These are phyloP conservation scores for Zygotorulaspora sp. DNA, from an alignment of 805 yeast species.

Conservation along the genomic window DNA sequence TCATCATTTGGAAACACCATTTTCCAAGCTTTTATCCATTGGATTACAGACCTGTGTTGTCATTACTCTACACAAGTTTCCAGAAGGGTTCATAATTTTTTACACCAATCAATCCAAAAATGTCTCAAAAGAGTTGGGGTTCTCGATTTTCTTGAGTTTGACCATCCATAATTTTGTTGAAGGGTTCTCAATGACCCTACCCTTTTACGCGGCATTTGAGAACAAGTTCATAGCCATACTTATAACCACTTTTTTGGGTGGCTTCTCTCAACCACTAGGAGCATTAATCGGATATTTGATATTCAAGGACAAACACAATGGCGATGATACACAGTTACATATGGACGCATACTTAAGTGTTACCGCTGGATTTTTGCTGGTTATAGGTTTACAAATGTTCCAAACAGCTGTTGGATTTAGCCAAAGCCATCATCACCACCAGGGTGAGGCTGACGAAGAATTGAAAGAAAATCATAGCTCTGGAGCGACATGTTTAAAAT, in stretches of 20 bases:
- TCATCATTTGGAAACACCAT: slow-evolving; percentile 73
- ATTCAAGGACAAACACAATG: slow-evolving; percentile 37
- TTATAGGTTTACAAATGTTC: slow-evolving; percentile 82
- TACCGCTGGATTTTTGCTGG: slow-evolving; percentile 79
- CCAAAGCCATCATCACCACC: slow-evolving; percentile 50
- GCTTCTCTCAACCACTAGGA: slow-evolving; percentile 84
- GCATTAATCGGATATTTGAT: slow-evolving; percentile 66
- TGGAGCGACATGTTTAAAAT: slow-evolving; percentile 34
- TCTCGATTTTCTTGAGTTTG: slow-evolving; percentile 77
- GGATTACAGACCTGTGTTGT: slow-evolving; percentile 90
- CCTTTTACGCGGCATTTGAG: slow-evolving; percentile 72
- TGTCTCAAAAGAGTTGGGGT: slow-evolving; percentile 49
- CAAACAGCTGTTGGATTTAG: slow-evolving; percentile 78
- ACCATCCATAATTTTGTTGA: slow-evolving; percentile 89
- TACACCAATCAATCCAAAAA: slow-evolving; percentile 46
- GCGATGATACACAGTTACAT: slow-evolving; percentile 29
- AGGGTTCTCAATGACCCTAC: slow-evolving; percentile 91
- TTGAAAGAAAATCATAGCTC: slow-evolving; percentile 29
- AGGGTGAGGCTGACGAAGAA: slow-evolving; percentile 25
- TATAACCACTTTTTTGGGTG: slow-evolving; percentile 68
- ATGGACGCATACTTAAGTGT: slow-evolving; percentile 51
- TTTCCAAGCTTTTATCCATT: slow-evolving; percentile 73
- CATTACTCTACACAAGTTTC: slow-evolving; percentile 82
- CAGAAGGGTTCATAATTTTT: slow-evolving; percentile 90
- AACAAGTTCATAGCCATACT: slow-evolving; percentile 57